Evolutionary conservation across 768 basidiomycete species (phyloP).

Genomic region (Lentinula sp.): DNA sequence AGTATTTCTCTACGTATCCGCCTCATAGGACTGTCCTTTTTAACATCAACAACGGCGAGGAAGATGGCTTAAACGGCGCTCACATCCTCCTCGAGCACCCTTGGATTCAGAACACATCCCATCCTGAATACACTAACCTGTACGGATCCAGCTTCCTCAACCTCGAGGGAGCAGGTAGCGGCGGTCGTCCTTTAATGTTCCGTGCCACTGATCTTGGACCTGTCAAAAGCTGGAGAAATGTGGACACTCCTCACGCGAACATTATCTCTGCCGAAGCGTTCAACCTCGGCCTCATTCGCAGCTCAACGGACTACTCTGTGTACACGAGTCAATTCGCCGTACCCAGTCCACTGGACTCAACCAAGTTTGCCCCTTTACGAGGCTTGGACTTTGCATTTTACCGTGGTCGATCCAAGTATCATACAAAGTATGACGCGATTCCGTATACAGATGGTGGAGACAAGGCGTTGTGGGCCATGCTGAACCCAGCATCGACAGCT

Average conservation of each 20-base stretch:
- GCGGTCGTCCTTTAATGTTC: conserved; percentile 75
- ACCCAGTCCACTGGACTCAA: neutral
- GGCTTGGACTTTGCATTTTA: conserved; percentile 82
- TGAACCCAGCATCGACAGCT: conserved; percentile 57
- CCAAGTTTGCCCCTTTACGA: conserved; percentile 36
- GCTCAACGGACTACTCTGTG: conserved; percentile 68
- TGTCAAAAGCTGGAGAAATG: conserved; percentile 47
- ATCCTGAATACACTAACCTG: neutral
- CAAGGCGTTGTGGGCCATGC: conserved; percentile 70
- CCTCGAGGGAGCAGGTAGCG: conserved; percentile 75
- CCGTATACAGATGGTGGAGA: conserved; percentile 48
- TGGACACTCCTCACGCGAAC: conserved; percentile 68
- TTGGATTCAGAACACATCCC: conserved; percentile 31
- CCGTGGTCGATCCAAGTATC: conserved; percentile 65
- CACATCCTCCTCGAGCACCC: conserved; percentile 65
- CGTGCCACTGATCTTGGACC: conserved; percentile 58
- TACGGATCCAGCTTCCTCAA: conserved; percentile 59
- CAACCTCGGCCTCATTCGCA: conserved; percentile 55
- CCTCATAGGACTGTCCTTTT: conserved; percentile 63
- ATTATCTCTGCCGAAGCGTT: conserved; percentile 68
- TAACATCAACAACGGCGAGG: conserved; percentile 85
- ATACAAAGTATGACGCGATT: conserved; percentile 69
- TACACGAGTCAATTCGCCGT: conserved; percentile 30
- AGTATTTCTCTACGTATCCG: conserved; percentile 43
- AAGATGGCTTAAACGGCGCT: conserved; percentile 70